Evolutionary conservation across 2,329 filamentous ascomycete species (phyloP), one percentile per base, ranked within the genome.

Genomic region (Ceratocystis smalleyi): DNA sequence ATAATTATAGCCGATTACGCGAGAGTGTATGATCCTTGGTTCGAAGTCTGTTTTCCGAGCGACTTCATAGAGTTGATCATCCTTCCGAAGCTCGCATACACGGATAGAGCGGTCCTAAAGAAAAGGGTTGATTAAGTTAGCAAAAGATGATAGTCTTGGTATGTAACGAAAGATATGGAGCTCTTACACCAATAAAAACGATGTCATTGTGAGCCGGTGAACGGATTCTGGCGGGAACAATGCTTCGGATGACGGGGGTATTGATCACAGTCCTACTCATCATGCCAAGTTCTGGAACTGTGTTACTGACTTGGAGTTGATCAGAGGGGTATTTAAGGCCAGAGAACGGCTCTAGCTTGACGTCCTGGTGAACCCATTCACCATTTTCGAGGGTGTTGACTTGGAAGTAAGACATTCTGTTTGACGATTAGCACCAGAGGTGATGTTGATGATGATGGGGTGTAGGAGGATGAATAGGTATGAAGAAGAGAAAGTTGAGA

Each of bases 171-270:
- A 40, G 24, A 59, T 19, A 35, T 32, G 79, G 10, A n/a, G 6
- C 17, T 35, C 83, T 75, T 78, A 87, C 85, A 63, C 91, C 89
- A 65, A 99, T 81, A 69, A 96, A 90, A 45, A 91, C 86, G 68
- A 96, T 83, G 75, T 97, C 91, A 69, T 94, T 91, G 67, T 84
- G 78, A 54, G 79, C 74, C 62, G 79, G 78, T 64, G 85, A 85
- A 65, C 91, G 82, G 66, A 97, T 77, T 66, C 86, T 83, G n/a
- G 86, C 89, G 12, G 91, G 88, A 15, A 96, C 76, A 54, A 96
- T 86, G 77, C 82, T 87, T 71, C 86, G 86, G 64, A 87, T 81
- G 43, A 87, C 77, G 1, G 91, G 88, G 68, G 88, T 95, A 63
- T 85, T 81, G 61, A 92, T 77, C 35, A 95, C 73, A 0, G 91